Percentiles rank a stretch among this genome's conserved stretches.
Evolutionary conservation across 2,329 filamentous ascomycete genomes (phyloP).

Genomic region (Nemania sp.): DNA sequence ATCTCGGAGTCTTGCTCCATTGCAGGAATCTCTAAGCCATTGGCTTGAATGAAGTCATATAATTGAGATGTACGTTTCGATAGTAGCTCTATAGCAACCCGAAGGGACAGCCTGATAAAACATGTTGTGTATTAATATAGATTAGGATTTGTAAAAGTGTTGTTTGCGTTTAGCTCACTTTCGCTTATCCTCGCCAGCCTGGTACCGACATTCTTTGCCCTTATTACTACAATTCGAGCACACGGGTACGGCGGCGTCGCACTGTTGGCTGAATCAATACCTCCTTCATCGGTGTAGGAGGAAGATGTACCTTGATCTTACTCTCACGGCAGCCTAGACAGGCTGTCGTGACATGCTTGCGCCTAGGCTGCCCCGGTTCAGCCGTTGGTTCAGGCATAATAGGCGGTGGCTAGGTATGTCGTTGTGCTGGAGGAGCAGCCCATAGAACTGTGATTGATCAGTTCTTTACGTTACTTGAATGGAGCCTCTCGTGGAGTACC

Average conservation of each 20-base stretch:
- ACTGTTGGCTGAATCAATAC: neutral
- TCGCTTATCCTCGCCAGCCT: constrained; percentile 9
- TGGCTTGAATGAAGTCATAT: constrained; percentile 10
- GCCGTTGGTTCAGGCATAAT: neutral
- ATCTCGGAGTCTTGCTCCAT: constrained; percentile 6
- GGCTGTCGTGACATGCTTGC: constrained; percentile 2
- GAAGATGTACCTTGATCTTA: constrained; percentile 1
- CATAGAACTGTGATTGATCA: neutral
- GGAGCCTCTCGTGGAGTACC: too few species aligned
- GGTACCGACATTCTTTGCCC: constrained; percentile 8
- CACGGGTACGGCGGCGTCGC: neutral
- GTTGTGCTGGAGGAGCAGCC: neutral
- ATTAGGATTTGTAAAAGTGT: neutral
- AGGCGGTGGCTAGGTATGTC: neutral
- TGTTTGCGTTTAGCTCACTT: neutral
- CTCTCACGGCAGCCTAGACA: constrained; percentile 1
- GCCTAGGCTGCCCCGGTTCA: neutral
- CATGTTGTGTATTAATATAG: neutral
- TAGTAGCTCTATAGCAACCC: constrained; percentile 5
- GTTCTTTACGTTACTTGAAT: neutral
- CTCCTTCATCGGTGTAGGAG: neutral
- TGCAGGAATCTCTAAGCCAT: neutral
- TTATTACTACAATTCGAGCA: constrained; percentile 5
- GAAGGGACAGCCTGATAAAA: constrained; percentile 8
- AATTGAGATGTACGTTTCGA: constrained; percentile 4